Percentiles rank a stretch among this genome's conserved stretches.
Conservation (phyloP, 441 rosid genomes). For the Adansonia gregorii region DNA sequence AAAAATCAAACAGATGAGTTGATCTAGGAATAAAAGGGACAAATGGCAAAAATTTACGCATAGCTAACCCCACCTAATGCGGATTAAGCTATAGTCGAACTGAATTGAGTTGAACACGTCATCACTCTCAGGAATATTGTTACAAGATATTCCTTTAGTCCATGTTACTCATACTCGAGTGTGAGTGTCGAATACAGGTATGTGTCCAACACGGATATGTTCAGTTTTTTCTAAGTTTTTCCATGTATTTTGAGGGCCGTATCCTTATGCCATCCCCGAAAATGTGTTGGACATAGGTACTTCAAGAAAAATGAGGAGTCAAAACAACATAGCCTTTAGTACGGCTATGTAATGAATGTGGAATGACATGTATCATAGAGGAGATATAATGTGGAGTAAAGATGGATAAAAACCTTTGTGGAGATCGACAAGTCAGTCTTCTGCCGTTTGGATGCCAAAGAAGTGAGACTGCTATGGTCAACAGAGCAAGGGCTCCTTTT, state of each 20-base stretch:
- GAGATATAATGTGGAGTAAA: neutral
- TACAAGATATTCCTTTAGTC: neutral
- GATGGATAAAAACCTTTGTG: slow-evolving; percentile 59
- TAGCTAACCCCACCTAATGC: neutral
- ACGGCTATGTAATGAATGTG: neutral
- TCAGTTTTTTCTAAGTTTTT: no score
- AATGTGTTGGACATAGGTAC: no score
- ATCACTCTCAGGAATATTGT: neutral
- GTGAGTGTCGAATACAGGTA: no score
- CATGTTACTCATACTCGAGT: no score
- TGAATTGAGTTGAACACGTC: neutral
- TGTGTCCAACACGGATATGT: no score
- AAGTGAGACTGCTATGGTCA: slow-evolving; percentile 54
- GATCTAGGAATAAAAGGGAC: no score
- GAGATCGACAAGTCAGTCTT: slow-evolving; percentile 71
- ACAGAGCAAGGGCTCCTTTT: slow-evolving; percentile 72
- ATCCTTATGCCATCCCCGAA: no score
- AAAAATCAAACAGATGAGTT: no score
- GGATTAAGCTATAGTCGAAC: neutral
- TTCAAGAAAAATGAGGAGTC: no score
- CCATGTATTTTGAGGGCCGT: no score
- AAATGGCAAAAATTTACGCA: neutral
- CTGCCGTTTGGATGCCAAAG: slow-evolving; percentile 68
- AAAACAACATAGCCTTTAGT: neutral
- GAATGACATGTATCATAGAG: neutral